Evolutionary conservation across 805 yeast species (phyloP), one percentile per base, ranked within the genome.

Genomic region (Saccharomycopsis fermentans): DNA sequence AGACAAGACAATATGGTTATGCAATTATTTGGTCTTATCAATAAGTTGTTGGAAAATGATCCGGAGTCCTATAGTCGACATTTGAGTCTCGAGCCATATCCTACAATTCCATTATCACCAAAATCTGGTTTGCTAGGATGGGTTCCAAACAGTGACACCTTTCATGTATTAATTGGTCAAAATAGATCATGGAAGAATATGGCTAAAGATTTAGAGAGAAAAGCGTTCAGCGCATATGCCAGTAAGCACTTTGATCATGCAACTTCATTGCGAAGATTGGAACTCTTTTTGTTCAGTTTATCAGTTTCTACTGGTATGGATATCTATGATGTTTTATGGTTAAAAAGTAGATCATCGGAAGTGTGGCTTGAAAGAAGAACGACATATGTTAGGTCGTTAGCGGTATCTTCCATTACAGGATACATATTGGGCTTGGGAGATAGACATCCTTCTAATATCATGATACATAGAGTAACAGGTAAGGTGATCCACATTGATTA

Each of bases 361-460:
- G 90, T 97, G 0, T 94, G 99, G 99, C 76, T 94, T 43, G 98
- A 94, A 68, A 82, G 99, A 65, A 83, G 99, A 69, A 92, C 97
- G 0, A 91, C 96, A 1, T 94, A 94, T 68, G 92, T 98, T 0
- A 78, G 99, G 59, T 94, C 98, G 0, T 76, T 94, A 63, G 99
- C 99, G 0, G 97, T 90, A 4, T 95, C 94, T 98, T 92, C 98
- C 0, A 94, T 94, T 97, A 96, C 87, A 50, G 99, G 99, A 1
- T 94, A 94, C 70, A 92, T 94, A 57, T 76, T 94, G 26, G 99
- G 99, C 14, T 77, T 94, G 21, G 99, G 99, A 61, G 99, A 94
- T 70, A 82, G 99, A 62, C 99, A 94, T 71, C 99, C 99, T 29
- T 89, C 97, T 34, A 94, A 94, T 68, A 78, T 94, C 72, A 89